A percentile compares a stretch with the other conserved stretches of the same genome.
Conservation (phyloP, 371 early-diverging fungal species). For the Mortierella sp. region DNA sequence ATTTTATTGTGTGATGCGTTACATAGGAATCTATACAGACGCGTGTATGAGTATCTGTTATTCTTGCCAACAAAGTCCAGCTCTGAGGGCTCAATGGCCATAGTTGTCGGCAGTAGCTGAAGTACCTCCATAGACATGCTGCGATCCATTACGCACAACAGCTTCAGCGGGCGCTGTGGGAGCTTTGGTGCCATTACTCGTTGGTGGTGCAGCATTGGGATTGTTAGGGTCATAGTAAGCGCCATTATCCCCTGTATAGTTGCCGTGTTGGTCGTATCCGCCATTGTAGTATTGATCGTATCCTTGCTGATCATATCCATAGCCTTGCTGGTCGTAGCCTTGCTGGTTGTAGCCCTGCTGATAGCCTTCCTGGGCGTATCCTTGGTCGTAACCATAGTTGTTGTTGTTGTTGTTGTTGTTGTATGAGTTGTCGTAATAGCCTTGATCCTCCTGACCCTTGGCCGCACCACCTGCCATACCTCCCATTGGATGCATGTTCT, state of each 20-base stretch:
- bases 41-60: no score
- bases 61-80: conserved; percentile 47
- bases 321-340: conserved; percentile 20
- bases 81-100: conserved; percentile 36
- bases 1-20: no score
- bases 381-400: conserved; percentile 17
- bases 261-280: conserved; percentile 33
- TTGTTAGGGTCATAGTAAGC: conserved; percentile 13
- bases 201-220: conserved; percentile 2
- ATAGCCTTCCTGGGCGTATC: conserved; percentile 24
- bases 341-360: conserved; percentile 15
- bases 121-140: not conserved
- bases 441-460: conserved; percentile 2
- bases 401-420: conserved; percentile 5
- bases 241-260: conserved; percentile 22
- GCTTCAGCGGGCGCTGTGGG: conserved; percentile 15
- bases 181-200: not conserved
- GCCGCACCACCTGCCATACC: conserved; percentile 25
- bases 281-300: conserved; percentile 15
- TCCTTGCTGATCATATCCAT: conserved; percentile 24
- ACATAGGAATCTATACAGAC: no score
- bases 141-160: conserved; percentile 2
- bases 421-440: conserved; percentile 7
- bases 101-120: conserved; percentile 13
- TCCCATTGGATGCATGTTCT: conserved; percentile 31